Conservation (phyloP, 176 grass and related monocot genomes). For the Juncus inflexus region DNA sequence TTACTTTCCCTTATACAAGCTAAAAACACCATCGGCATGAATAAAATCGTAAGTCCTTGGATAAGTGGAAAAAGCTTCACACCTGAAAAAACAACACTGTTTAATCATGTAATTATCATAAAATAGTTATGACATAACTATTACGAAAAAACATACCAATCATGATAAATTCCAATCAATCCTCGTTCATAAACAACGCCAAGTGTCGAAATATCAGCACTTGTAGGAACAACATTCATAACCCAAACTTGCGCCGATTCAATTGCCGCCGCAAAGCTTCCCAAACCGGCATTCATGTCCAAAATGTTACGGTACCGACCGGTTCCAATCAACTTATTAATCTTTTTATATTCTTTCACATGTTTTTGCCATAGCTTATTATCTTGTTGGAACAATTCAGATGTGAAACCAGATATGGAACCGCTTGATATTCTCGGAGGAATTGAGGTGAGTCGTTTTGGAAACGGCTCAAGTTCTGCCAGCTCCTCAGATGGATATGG, state of each 20-base stretch:
- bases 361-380: slow-evolving; percentile 65
- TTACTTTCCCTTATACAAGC: slow-evolving; percentile 69
- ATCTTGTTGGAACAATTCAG: slow-evolving; percentile 46
- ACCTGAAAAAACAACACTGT: slow-evolving; percentile 43
- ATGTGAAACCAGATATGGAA: slow-evolving; percentile 41
- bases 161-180: slow-evolving; percentile 84
- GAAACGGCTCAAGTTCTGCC: slow-evolving; percentile 59
- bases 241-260: slow-evolving; percentile 78
- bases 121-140: background rate
- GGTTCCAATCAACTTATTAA: slow-evolving; percentile 48
- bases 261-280: slow-evolving; percentile 64
- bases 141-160: slow-evolving; percentile 42
- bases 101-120: slow-evolving; percentile 62
- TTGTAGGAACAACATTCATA: slow-evolving; percentile 80
- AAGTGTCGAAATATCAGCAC: slow-evolving; percentile 57
- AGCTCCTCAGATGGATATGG: slow-evolving; percentile 28
- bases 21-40: slow-evolving; percentile 70
- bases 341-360: slow-evolving; percentile 56
- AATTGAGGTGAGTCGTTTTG: slow-evolving; percentile 41
- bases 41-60: slow-evolving; percentile 95
- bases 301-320: slow-evolving; percentile 74
- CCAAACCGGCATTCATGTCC: slow-evolving; percentile 98
- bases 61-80: slow-evolving; percentile 93
- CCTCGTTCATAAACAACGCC: slow-evolving; percentile 72
- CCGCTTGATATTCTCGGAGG: slow-evolving; percentile 44